Evolutionary conservation across 495 filamentous ascomycete species (phyloP).

Genomic region (Lentithecium fluviatile): DNA sequence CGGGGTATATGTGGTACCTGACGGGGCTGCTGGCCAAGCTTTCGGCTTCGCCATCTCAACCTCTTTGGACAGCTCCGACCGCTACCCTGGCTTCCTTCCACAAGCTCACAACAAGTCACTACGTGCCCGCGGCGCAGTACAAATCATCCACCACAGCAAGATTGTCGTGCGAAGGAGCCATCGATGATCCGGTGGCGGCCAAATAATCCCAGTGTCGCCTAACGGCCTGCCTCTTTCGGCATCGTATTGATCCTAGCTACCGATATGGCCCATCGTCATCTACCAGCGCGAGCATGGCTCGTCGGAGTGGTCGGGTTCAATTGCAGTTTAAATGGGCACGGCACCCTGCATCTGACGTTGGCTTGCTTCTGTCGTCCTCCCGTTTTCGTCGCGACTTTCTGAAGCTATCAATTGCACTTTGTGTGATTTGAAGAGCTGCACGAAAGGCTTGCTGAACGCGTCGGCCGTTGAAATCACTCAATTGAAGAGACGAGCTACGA

Average conservation of each 20-base stretch:
- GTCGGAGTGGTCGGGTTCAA: too few relatives aligned
- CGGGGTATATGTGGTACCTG: too few relatives aligned
- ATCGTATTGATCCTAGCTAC: constrained; percentile 7
- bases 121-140: too few relatives aligned
- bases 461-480: neutral
- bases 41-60: too few relatives aligned
- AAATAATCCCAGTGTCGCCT: too few relatives aligned
- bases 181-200: neutral
- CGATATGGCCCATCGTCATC: neutral
- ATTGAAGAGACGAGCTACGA: neutral
- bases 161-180: neutral
- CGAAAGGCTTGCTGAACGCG: too few relatives aligned
- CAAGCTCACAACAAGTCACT: too few relatives aligned
- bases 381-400: neutral
- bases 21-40: too few relatives aligned
- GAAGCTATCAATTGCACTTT: neutral
- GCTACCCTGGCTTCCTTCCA: too few relatives aligned
- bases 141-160: too few relatives aligned
- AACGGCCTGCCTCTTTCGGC: constrained; percentile 16
- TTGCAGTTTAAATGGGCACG: too few relatives aligned
- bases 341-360: neutral
- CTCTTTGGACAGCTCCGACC: too few relatives aligned
- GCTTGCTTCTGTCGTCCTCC: neutral
- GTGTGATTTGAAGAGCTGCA: neutral
- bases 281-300: neutral